Evolutionary conservation across 768 basidiomycete species (phyloP), one percentile per base, ranked within the genome.

Genomic region (Xerocomellus chrysenteron): DNA sequence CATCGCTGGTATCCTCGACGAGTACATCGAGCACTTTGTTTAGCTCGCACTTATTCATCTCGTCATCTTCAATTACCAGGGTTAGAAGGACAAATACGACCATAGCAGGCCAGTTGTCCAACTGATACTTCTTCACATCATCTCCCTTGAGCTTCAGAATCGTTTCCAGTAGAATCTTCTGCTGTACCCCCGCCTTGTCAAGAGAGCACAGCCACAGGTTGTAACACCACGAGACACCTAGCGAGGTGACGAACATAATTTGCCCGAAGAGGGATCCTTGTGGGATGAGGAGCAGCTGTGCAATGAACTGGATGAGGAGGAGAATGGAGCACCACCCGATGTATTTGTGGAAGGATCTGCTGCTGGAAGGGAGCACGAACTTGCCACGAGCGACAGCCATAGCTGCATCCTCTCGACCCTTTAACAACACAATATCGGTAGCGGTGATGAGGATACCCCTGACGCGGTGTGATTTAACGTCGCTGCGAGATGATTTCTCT

Each of bases 181-280:
- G 41, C 58, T 71, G 60, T 16, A 55, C 36, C 21, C 41, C 16
- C 2, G 52, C 51, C 42, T 66, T 65, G 39, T 78, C 74, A 70
- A 78, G 55, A 8, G 63, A 60, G 19, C 69, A 69, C 13, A 73
- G 42, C 55, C 58, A 72, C 0, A 66, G 56, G 39, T 71, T 73
- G 47, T 73, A 71, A 12, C 52, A 54, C 72, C 72, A 73, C 14
- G 72, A 73, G 35, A 64, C 64, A 21, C 51, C 65, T 13, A 72
- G 58, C 1, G 58, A 58, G 14, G 42, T 16, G 35, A 59, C 56
- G n/a, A 58, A 58, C 58, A 59, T 59, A 40, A 58, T 47, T 26
- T 59, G 58, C 10, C 58, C 56, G 3, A 59, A 59, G 36, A 59
- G 58, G 17, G 50, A 28, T 13, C 35, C 56, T 48, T 59, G 58